Evolutionary conservation across 2,329 filamentous ascomycete species (phyloP), one percentile per base, ranked within the genome.

Genomic region (Dendrostoma leiphaemia): DNA sequence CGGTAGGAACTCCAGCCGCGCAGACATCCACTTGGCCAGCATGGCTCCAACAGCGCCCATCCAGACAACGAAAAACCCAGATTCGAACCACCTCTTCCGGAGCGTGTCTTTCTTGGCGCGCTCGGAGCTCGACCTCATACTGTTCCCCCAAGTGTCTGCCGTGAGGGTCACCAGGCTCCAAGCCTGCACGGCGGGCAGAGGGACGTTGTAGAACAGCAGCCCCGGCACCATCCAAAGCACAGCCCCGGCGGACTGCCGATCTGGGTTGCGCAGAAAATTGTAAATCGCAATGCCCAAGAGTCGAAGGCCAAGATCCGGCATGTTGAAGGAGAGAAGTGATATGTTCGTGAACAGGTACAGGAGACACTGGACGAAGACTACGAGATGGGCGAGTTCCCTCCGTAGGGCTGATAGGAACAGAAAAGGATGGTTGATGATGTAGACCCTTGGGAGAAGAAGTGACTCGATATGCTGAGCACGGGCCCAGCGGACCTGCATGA

Each of bases 401-500:
- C 19, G 65, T 62, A 50, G 70, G 58, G 5, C 65, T 64, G 21
- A 64, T 64, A 52, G 65, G 62, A 71, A 70, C 51, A 71, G 63
- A 24, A 71, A 60, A 0, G 68, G 67, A 17, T 66, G 64, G 26
- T 64, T 65, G 7, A 69, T 61, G 10, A 66, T 57, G 59, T 72
- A 72, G 17, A 71, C 61, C 44, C 62, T 60, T 1, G 68, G 69
- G 17, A 68, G 64, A 43, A 65, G 65, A 47, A 69, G 65, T 10
- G 65, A 66, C 59, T 72, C 69, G 44, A 71, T 69, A 52, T 71
- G 67, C 1, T 63, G 63, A 13, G 69, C 67, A 48, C 69, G 65
- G 23, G 64, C 60, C 67, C 69, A 71, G 41, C 49, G 49, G 32
- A 38, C 35, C 49, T 52, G 6, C 6, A 13, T 38, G 9, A 15